These are phyloP conservation scores for Psophocarpus tetragonolobus DNA, from an alignment of 306 rosid species.

Conservation along the genomic window DNA sequence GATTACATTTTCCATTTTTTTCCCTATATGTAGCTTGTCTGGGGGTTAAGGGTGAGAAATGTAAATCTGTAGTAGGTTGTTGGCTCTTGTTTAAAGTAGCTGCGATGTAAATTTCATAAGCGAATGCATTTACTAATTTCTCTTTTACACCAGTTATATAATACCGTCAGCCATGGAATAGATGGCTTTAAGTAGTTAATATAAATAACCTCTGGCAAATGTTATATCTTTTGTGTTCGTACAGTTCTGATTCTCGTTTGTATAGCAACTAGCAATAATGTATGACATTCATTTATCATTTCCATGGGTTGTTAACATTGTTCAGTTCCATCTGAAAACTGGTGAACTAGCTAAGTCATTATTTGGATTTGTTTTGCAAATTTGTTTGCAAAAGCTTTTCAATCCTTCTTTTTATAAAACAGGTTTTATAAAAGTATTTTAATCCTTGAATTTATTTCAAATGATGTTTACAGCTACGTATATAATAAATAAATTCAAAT, in stretches of 20 bases:
- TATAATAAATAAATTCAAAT: too few relatives aligned
- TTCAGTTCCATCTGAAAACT: background rate
- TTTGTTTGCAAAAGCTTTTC: too few relatives aligned
- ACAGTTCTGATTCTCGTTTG: background rate
- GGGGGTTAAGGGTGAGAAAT: slow-evolving; percentile 87
- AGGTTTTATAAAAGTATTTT: too few relatives aligned
- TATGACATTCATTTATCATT: background rate
- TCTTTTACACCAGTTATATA: slow-evolving; percentile 38
- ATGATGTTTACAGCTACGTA: too few relatives aligned
- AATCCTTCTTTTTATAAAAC: too few relatives aligned
- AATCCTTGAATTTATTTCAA: too few relatives aligned
- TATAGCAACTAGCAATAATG: background rate
- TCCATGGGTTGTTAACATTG: background rate
- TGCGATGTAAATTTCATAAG: slow-evolving; percentile 76
- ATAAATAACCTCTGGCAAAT: slow-evolving; percentile 10
- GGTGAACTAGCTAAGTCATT: background rate
- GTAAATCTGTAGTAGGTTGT: slow-evolving; percentile 84
- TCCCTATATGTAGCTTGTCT: slow-evolving; percentile 66
- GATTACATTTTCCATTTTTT: slow-evolving; percentile 64
- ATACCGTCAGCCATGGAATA: slow-evolving; percentile 30
- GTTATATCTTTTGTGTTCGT: background rate
- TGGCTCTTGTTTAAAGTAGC: slow-evolving; percentile 59
- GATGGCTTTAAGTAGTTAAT: slow-evolving; percentile 34
- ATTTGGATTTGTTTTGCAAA: too few relatives aligned
- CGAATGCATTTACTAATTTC: slow-evolving; percentile 54